Base-by-base conservation (phyloP, 2,329 filamentous ascomycete species). In the Colletotrichum trifolii region DNA sequence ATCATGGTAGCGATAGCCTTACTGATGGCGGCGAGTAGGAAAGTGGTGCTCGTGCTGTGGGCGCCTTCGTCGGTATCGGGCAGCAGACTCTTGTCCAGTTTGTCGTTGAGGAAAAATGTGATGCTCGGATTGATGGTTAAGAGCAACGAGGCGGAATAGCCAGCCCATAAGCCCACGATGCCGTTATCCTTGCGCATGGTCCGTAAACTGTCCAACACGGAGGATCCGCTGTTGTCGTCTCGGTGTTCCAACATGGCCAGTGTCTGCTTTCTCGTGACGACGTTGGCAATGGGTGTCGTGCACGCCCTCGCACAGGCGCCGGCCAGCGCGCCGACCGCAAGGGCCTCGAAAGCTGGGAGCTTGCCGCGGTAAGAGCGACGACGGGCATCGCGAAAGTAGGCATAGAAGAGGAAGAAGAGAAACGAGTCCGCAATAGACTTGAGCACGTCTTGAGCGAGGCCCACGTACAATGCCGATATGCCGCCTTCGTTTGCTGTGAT, bases 381-480 rank as follows among this genome's bases (percentile, higher is more conserved):
- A 49, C 78, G 73, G 25, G 60, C 17, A 13, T 53, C 60, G 39
- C 61, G 49, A 54, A 84, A 73, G 34, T 82, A 76, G 67, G 84
- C 91, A 78, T 97, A 96, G 64, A 92, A 90, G 15, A 95, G 84
- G 79, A 96, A 96, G 82, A 96, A 96, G 55, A 96, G 82, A 74
- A 96, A 95, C 61, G 90, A 92, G 79, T 96, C 93, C 36, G 87
- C 83, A 25, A 89, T 82, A 33, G 87, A 89, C 75, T 91, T 93
- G 71, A 81, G 83, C 10, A 90, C 87, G 72, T 92, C 90, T 40
- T 86, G 83, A 7, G 83, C 78, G 2, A 91, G 75, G 34, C 90
- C 90, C 33, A 82, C 84, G 73, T 91, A 97, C 69, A 97, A 89
- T 1, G 90, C 91, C 55, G 75, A 73, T 15, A 89, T 69, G 4